A percentile compares a stretch with the other conserved stretches of the same genome.
phyloP scores from a whole-genome alignment of 805 yeast genomes.

The Candida maesae region DNA sequence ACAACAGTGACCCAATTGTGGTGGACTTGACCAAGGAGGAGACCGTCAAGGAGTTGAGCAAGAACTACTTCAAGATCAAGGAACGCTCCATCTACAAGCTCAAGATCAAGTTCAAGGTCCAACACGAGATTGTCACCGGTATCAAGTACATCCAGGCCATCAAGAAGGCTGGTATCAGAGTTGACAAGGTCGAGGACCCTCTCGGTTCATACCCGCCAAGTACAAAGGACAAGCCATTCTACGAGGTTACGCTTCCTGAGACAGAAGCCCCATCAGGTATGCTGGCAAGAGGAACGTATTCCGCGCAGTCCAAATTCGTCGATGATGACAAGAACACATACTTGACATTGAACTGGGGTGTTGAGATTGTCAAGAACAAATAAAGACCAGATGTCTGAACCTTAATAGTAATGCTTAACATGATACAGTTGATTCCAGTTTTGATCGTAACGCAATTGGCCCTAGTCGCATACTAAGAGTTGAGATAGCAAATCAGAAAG shows the following conservation, averaged over 20 bases:
- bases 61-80: constrained; percentile 68
- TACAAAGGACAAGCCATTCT: constrained; percentile 74
- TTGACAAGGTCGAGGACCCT: constrained; percentile 83
- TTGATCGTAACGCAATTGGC: too few relatives aligned
- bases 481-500: too few relatives aligned
- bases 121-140: constrained; percentile 89
- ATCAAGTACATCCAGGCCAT: constrained; percentile 79
- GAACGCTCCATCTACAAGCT: constrained; percentile 74
- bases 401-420: neutral
- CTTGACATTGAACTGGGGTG: constrained; percentile 78
- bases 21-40: constrained; percentile 63
- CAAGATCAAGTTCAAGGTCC: constrained; percentile 74
- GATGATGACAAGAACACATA: constrained; percentile 83
- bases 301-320: constrained; percentile 74
- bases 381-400: too few relatives aligned
- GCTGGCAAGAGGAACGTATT: constrained; percentile 81
- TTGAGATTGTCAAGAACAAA: constrained; percentile 66
- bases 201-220: constrained; percentile 90
- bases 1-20: constrained; percentile 65
- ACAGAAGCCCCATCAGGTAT: constrained; percentile 92
- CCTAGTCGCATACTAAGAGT: too few relatives aligned
- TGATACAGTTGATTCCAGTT: too few relatives aligned
- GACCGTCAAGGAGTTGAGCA: constrained; percentile 50
- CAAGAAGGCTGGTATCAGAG: constrained; percentile 83
- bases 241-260: constrained; percentile 55